Conservation (phyloP, 495 filamentous ascomycete genomes). For the Jackrogersella multiformis region DNA sequence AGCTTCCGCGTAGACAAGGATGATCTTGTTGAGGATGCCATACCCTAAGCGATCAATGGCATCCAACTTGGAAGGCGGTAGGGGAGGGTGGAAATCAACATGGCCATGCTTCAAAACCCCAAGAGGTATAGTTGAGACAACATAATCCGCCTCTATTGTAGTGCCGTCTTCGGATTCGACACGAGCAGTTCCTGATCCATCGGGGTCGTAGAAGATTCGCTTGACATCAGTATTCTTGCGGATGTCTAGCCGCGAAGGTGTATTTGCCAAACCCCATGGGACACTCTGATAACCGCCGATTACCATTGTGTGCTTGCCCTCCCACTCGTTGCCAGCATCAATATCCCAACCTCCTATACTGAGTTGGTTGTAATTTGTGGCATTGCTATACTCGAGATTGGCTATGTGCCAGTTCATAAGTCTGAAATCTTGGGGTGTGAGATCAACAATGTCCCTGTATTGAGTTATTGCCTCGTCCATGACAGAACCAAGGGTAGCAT, state of each 20-base stretch:
- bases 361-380: conserved; percentile 81
- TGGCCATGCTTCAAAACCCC: conserved; percentile 83
- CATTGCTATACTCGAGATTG: conserved; percentile 97
- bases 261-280: conserved; percentile 78
- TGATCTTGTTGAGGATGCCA: conserved; percentile 93
- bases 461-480: conserved; percentile 90
- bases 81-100: conserved; percentile 80
- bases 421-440: conserved; percentile 86
- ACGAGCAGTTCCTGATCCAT: conserved; percentile 52
- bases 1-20: conserved; percentile 85
- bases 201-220: conserved; percentile 43
- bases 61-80: conserved; percentile 85
- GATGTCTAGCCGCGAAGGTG: conserved; percentile 82
- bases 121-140: conserved; percentile 88
- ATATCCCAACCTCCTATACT: conserved; percentile 96
- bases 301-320: conserved; percentile 91
- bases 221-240: conserved; percentile 65
- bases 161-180: conserved; percentile 85
- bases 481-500: conserved; percentile 83
- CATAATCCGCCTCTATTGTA: conserved; percentile 78
- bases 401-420: conserved; percentile 98
- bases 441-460: conserved; percentile 82
- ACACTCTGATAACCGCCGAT: conserved; percentile 93
- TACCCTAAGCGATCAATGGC: conserved; percentile 91
- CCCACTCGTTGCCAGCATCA: conserved; percentile 96